Evolutionary conservation across 2,329 filamentous ascomycete species (phyloP).

Genomic region (Tolypocladium nubicola): DNA sequence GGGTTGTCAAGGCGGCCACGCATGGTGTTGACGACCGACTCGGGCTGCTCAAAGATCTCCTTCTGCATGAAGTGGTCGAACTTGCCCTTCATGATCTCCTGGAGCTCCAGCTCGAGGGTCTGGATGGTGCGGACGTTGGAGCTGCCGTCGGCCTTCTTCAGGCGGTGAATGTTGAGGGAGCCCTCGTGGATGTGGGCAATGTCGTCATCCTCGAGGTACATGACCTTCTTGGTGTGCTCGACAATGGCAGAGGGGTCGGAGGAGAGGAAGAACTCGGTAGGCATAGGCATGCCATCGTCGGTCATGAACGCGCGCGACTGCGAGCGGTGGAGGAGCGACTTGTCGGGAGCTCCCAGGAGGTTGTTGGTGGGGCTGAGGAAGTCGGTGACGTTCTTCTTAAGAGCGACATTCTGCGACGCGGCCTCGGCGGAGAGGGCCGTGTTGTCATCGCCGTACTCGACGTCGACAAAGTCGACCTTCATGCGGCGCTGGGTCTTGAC

Average conservation of each 20-base stretch:
- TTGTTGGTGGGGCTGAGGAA: conserved; percentile 51
- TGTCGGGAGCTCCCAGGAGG: conserved; percentile 83
- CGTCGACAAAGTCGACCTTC: conserved; percentile 99
- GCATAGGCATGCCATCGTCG: conserved; percentile 94
- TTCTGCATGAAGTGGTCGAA: conserved; percentile 99
- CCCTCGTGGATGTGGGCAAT: conserved; percentile 99
- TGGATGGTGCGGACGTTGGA: conserved; percentile 97
- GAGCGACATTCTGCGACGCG: conserved; percentile 88
- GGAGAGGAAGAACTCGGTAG: conserved; percentile 97
- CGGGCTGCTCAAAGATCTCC: conserved; percentile 99
- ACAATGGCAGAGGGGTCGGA: conserved; percentile 97
- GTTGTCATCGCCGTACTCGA: conserved; percentile 88
- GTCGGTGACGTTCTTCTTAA: conserved; percentile 74
- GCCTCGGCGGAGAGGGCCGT: conserved; percentile 79
- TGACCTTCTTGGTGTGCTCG: conserved; percentile 99
- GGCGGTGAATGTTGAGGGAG: conserved; percentile 95
- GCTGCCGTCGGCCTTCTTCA: conserved; percentile 92
- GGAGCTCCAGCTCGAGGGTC: conserved; percentile 95
- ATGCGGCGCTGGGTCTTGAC: conserved; percentile 97
- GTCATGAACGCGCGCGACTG: conserved; percentile 98
- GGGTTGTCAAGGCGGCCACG: conserved; percentile 89
- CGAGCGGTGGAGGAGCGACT: conserved; percentile 94
- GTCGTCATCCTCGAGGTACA: conserved; percentile 98
- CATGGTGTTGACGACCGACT: conserved; percentile 99
- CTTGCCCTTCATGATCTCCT: conserved; percentile 99